phyloP scores from a whole-genome alignment of 257 asterid species.

The Gardenia jasminoides region DNA sequence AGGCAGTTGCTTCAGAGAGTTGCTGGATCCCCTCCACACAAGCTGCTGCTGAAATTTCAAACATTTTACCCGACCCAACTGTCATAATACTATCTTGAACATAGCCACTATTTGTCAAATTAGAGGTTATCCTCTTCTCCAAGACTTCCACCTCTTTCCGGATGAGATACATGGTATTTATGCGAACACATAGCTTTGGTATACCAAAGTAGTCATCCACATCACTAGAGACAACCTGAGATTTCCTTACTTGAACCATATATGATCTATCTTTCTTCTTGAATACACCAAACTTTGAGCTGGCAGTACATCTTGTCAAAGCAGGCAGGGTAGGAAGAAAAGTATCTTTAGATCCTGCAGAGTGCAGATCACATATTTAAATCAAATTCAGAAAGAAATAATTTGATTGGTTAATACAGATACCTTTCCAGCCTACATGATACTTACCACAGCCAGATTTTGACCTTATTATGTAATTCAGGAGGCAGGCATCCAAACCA shows the following conservation, averaged over 20 bases:
- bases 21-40: conserved; percentile 76
- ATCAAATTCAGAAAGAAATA: not conserved
- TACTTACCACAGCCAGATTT: conserved; percentile 77
- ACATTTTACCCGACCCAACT: conserved; percentile 38
- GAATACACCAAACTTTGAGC: conserved; percentile 63
- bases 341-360: conserved; percentile 63
- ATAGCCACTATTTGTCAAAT: conserved; percentile 52
- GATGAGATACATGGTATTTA: conserved; percentile 66
- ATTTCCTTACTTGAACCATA: conserved; percentile 44
- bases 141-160: conserved; percentile 72
- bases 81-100: conserved; percentile 37
- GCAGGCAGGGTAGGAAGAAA: conserved; percentile 62
- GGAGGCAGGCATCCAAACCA: conserved; percentile 75
- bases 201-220: conserved; percentile 44
- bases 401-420: not conserved
- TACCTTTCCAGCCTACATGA: conserved; percentile 5
- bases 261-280: conserved; percentile 64
- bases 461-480: conserved; percentile 54
- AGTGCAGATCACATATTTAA: not conserved
- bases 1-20: conserved; percentile 74
- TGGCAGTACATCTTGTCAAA: conserved; percentile 64
- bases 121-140: conserved; percentile 53
- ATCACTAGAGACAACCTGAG: conserved; percentile 35
- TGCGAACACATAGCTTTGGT: conserved; percentile 65
- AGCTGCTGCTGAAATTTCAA: conserved; percentile 59